Evolutionary conservation across 441 rosid species (phyloP), one percentile per base, ranked within the genome.

Genomic region (Capsella rubella): DNA sequence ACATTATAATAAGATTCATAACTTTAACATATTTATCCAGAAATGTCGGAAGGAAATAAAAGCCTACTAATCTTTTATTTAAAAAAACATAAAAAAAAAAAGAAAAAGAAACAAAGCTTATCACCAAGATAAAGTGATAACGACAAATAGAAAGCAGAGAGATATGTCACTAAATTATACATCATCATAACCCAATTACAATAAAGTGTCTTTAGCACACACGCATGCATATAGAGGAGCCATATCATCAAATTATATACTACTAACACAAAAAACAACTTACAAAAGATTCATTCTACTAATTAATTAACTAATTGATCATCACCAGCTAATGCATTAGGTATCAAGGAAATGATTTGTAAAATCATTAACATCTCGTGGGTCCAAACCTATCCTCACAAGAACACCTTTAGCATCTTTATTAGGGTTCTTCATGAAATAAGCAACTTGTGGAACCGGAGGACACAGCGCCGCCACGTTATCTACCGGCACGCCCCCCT

Each of bases 381-480:
- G 87, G 64, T 77, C 79, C 77, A 91, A 64, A 54, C 92, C 90
- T 64, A 91, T 79, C 81, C 89, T 86, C 52, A 80, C 79, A 58
- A 74, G 78, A 62, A 87, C 72, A 3, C 91, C 90, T 16, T 65
- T 76, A 9, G 37, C 53, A 75, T 83, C 91, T 4, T 15, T 71
- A 10, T 15, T 71, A 10, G 93, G 89, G 68, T 72, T 86, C 80
- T 86, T 89, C 86, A 86, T 87, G 69, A 87, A 80, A 77, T 83
- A 89, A 1, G 91, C 92, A 53, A 83, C 91, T 39, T 89, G 89
- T 25, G 90, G 91, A 45, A 86, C 74, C 14, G 97, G 92, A 56
- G 90, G 76, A 61, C 80, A 81, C 55, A 90, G 43, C 35, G 97
- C 89, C 62, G 87, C 74, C 2, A 75, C 84, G 65, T 63, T 74